Conservation (phyloP, 148 eudicot species). For the Bassia scoparia region DNA sequence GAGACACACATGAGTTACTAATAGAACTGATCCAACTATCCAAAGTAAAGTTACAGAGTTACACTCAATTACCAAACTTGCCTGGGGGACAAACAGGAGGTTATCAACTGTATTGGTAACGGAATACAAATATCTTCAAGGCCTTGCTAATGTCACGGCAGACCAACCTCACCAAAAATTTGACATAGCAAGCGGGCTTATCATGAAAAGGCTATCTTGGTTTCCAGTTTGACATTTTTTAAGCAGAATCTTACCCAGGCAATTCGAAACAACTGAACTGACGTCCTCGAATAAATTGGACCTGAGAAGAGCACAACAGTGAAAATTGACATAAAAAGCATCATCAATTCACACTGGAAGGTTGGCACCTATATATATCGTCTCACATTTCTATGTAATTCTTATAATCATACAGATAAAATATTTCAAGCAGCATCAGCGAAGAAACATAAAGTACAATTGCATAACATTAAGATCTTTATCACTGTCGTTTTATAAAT, state of each 20-base stretch:
- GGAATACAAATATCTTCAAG: slow-evolving; percentile 34
- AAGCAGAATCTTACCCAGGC: slow-evolving; percentile 33
- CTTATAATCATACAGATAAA: no score
- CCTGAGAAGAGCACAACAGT: slow-evolving; percentile 24
- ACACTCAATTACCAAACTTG: slow-evolving; percentile 26
- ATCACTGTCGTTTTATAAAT: not conserved
- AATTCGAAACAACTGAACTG: slow-evolving; percentile 19
- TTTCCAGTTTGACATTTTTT: not conserved
- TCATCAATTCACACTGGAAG: not conserved
- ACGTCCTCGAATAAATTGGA: slow-evolving; percentile 31
- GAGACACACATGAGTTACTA: not conserved
- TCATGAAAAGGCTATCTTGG: not conserved
- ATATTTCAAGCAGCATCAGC: not conserved
- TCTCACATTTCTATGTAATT: not conserved
- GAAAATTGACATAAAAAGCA: not conserved
- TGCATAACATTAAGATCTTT: not conserved
- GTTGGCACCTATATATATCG: not conserved
- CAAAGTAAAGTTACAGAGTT: not conserved
- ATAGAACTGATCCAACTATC: not conserved
- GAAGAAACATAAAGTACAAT: not conserved
- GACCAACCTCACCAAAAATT: slow-evolving; percentile 29
- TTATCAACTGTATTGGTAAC: slow-evolving; percentile 34
- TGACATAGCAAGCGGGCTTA: not conserved
- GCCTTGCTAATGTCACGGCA: slow-evolving; percentile 38
- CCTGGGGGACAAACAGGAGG: slow-evolving; percentile 31